Base-by-base conservation (phyloP, 2,329 filamentous ascomycete species). In the Apiospora malaysiana region DNA sequence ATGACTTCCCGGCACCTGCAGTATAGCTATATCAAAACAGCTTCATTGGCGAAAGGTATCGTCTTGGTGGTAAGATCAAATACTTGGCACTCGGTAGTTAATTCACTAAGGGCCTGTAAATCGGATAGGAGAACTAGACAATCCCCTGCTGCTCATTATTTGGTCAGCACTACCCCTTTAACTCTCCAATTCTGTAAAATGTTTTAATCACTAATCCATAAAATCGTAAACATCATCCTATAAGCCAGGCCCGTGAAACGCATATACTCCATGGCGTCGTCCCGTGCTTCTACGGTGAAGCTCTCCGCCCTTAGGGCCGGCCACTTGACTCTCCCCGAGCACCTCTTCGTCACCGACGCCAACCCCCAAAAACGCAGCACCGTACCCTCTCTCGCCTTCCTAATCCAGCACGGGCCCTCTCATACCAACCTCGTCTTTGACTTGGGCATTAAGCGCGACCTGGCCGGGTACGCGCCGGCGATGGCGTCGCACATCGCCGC, bases 321-420 rank as follows among this genome's bases (percentile, higher is more conserved):
- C 27, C 78, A 83, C 46, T 76, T 87, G 25, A 87, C 85, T 18
- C 80, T 87, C 5, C 84, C 85, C 0, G 83, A 87, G 68, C 75
- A 75, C 12, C 77, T 84, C 43, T 87, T 87, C 75, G 80, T 87
- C 23, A 81, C 82, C 18, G 80, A 82, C 14, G 83, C 84, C 1
- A 81, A 83, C 66, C 80, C 82, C 3, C 77, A 81, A 8, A 83
- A 83, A 27, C 79, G 81, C 70, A 79, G 79, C 5, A 87, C 84
- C 3, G 86, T 88, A 0, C 87, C 87, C 0, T 88, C 85, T 0
- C 79, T 89, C 2, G 83, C 83, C 0, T 89, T 89, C 74, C 79
- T 89, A 1, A 82, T 89, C 45, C 82, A 80, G 37, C 87, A 89
- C 72, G 80, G 81, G 1, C 79, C 82, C 5, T 37, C 70, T 1